Base-by-base conservation (phyloP, 805 yeast genomes). In the Kodamaea jinghongensis region DNA sequence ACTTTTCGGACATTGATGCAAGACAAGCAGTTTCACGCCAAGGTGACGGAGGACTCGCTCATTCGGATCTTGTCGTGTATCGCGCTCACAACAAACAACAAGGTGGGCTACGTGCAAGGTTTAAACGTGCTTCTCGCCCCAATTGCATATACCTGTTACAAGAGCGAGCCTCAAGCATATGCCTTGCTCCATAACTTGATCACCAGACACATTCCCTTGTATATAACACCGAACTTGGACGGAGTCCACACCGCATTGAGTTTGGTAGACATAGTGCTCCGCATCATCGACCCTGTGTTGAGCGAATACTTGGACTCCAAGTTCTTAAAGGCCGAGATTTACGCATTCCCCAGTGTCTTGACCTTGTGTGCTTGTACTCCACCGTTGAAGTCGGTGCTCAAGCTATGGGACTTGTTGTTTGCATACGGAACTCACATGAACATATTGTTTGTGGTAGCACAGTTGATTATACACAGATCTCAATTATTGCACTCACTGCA, bases 361-460 rank as follows among this genome's bases (percentile, higher is more conserved):
- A 89, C 97, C 0, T 65, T 90, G 34, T 80, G 90, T 41, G 91
- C 96, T 2, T 86, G 96, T 51, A 87, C 95, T 4, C 95, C 95
- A 7, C 90, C 96, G 0, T 65, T 90, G 32, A 64, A 68, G 23
- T 87, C 89, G 46, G 85, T 86, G 1, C 61, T 89, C 28, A 76
- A 79, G 42, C 68, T 89, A 12, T 89, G 97, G 97, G 97, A 89
- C 58, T 85, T 89, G 48, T 63, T 88, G 50, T 84, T 89, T 60
- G 95, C 96, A 3, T 89, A 86, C 52, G 97, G 97, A 0, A 78
- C 85, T 13, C 96, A 90, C 54, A 74, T 88, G 81, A 89, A 90
- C 61, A 75, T 90, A 20, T 66, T 90, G 28, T 84, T 88, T 49
- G 78, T 89, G 2, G 86, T 88, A 6, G 91, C 96, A 2, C 96